Base-by-base conservation (phyloP, 768 basidiomycete species). In the Exidia glandulosa region DNA sequence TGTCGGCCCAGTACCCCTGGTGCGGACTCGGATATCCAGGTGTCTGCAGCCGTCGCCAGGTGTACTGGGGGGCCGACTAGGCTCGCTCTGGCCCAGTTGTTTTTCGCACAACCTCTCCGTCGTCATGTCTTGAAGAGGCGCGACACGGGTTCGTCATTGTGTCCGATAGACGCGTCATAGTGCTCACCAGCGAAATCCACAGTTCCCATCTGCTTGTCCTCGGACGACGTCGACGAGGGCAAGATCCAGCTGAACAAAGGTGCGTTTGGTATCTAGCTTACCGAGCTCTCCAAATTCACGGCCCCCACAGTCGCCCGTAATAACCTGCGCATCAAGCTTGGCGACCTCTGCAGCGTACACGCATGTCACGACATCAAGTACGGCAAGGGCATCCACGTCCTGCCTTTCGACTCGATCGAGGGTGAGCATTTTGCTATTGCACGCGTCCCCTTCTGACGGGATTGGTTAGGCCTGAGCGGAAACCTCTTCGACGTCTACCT, bases 401-500 rank as follows among this genome's bases (percentile, higher is more conserved):
- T 99, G 14, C 96, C 96, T 2, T 98, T 99, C 67, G 96, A 99
- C 76, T 98, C 96, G 4, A 78, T 98, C 63, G 96, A 99, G 77
- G 96, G 95, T 75, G 36, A 37, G 71, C 61, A 16, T 2, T 16
- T 56, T 36, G 19, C 36, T 10, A 34, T 32, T n/a, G 31, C 16
- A 27, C 47, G 7, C 36, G 36, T 10, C 19, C 36, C 36, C 36
- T 10, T 37, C 36, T 37, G 36, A 37, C 36, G 10, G 9, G 10
- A 19, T 10, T 37, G 36, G 9, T 29, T 59, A 74, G 73, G 76
- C 66, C 81, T 99, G 57, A 94, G 91, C 65, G 96, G 96, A 37
- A 98, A 99, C 76, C 83, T 99, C 65, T 99, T 98, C 68, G 96
- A 99, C 68, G 95, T 98, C 57, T 98, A 94, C 76, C 84, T 99